Evolutionary conservation across 805 yeast species (phyloP), one percentile per base, ranked within the genome.

Genomic region (Peterozyma toletana): DNA sequence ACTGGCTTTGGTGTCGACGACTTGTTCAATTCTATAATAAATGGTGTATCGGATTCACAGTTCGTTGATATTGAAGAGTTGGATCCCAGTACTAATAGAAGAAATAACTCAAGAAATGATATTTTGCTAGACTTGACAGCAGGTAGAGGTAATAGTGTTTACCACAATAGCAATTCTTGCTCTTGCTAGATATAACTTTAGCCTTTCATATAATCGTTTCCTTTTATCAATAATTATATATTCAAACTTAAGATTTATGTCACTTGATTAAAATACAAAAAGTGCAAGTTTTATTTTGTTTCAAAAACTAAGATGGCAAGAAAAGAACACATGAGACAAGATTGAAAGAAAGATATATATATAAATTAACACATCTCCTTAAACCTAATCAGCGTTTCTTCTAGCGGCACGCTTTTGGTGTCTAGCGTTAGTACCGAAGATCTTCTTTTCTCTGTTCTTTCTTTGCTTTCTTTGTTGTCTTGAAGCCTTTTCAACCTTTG

Each of bases 391-490:
- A 71, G 88, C 83, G 73, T 81, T 80, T 83, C 95, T 86, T 75
- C 78, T 85, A 69, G 91, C 91, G 68, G 82, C 79, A 73, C 77
- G 83, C 81, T 89, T 90, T 74, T 96, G 95, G 74, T 83, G 85
- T 73, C 86, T 81, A 72, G 80, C 84, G 68, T 90, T 95, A 66
- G 99, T 93, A 84, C 99, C 99, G 68, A 91, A 89, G 84, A 87
- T 73, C 86, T 93, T 93, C 89, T 85, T 83, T 68, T 86, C 96
- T 82, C 97, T 89, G 96, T 93, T 93, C 90, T 93, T 91, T 89
- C 86, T 88, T 82, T 91, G 98, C 78, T 93, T 93, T 83, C 99
- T 88, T 82, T 93, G 99, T 80, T 90, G 96, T 89, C 98, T 90
- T 64, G 97, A 88, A 64, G 96, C 79, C 81, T 88, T 89, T 76